Evolutionary conservation across 768 basidiomycete genomes (phyloP).

Genomic region (Suillus fuscotomentosus): DNA sequence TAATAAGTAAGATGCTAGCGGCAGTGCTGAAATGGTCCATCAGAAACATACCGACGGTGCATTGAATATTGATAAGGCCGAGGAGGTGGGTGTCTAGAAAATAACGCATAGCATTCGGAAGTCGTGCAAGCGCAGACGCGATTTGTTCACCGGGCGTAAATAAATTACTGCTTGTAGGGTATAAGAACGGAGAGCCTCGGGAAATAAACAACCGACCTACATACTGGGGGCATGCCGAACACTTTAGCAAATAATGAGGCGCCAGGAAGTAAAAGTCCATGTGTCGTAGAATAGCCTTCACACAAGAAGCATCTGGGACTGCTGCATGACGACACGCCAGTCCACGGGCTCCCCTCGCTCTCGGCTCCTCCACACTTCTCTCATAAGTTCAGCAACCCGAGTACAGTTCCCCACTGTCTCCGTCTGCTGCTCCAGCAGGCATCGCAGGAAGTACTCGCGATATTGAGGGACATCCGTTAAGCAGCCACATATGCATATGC

Average conservation of each 20-base stretch:
- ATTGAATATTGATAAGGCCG: not conserved
- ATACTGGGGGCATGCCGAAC: not conserved
- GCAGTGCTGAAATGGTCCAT: not conserved
- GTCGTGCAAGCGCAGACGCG: not conserved
- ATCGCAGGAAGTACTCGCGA: conserved; percentile 40
- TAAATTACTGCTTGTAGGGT: not conserved
- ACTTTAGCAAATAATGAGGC: not conserved
- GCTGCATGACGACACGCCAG: conserved; percentile 60
- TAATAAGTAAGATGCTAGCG: too few species aligned
- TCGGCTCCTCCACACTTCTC: conserved; percentile 53
- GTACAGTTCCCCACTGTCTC: conserved; percentile 64
- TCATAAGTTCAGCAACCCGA: conserved; percentile 52
- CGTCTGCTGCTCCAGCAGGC: conserved; percentile 50
- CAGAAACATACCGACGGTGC: not conserved
- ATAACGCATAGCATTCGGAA: not conserved
- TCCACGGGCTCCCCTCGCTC: conserved; percentile 41
- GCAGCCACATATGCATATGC: conserved; percentile 70
- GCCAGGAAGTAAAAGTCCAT: not conserved
- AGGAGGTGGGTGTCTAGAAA: not conserved
- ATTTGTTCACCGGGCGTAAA: not conserved
- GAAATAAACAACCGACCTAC: not conserved
- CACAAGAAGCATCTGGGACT: conserved; percentile 53
- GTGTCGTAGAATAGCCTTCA: not conserved
- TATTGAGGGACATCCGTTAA: conserved; percentile 53
- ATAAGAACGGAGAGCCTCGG: not conserved